Conservation (phyloP, 352 stramenopile genomes). For the Globisporangium cylindrosporum region DNA sequence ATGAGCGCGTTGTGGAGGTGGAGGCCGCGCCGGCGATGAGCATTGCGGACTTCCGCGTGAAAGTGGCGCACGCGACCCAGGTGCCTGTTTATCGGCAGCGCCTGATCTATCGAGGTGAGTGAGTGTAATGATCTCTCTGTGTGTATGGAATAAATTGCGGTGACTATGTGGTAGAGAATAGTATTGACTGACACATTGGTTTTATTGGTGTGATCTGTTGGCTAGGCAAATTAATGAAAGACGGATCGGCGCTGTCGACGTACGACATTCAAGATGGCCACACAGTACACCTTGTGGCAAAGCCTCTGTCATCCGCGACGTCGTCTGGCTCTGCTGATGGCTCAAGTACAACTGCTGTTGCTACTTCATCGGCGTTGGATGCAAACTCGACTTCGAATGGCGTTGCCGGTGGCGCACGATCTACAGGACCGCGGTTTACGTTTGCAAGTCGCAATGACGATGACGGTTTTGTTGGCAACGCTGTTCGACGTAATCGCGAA, state of each 20-base stretch:
- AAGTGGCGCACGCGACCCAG: conserved; percentile 51
- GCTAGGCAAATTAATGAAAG: conserved; percentile 81
- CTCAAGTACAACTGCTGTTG: neutral
- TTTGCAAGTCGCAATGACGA: conserved; percentile 13
- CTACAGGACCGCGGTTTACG: neutral
- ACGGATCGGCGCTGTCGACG: conserved; percentile 53
- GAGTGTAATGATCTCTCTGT: neutral
- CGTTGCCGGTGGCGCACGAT: neutral
- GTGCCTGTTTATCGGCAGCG: conserved; percentile 70
- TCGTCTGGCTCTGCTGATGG: neutral
- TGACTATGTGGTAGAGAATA: neutral
- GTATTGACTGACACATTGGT: neutral
- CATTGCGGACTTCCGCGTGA: conserved; percentile 60
- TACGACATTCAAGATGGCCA: conserved; percentile 92
- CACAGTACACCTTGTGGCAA: conserved; percentile 90
- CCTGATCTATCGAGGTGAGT: conserved; percentile 87
- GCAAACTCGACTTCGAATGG: neutral
- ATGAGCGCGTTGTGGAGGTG: conserved; percentile 78
- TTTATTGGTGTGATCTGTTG: neutral
- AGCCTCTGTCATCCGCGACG: conserved; percentile 17
- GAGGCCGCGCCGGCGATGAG: conserved; percentile 35
- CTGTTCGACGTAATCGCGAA: conserved; percentile 15
- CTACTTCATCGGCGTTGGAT: neutral
- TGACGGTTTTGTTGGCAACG: neutral
- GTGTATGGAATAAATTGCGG: neutral